Evolutionary conservation across 768 basidiomycete genomes (phyloP), one percentile per base, ranked within the genome.

Genomic region (Rubroboletus pulcherrimus): DNA sequence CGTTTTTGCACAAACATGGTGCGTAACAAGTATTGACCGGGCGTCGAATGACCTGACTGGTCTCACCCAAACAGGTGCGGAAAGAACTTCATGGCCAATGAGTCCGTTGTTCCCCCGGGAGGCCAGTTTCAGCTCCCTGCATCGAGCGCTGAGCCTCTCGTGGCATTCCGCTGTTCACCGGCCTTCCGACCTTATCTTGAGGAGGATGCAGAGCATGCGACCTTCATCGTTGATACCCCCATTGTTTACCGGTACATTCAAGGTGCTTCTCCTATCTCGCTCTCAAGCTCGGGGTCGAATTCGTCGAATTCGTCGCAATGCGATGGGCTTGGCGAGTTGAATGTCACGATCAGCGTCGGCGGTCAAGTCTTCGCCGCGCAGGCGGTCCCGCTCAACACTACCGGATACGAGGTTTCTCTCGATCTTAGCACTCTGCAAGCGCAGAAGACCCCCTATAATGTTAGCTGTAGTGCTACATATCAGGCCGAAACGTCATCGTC

Each of bases 131-230:
- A 70, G 7, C 51, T 72, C 1, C 76, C 77, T 1, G 59, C 63
- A 0, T 51, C 58, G 4, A 77, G 76, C 5, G 19, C 62, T 3
- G 57, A 59, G 7, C 75, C 80, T 9, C 70, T 80, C 14, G 66
- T 81, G 1, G 75, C 75, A 0, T 72, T 82, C 42, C 75, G 77
- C 42, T 82, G 80, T 56, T 69, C 75, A 1, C 80, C 79, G 2
- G 75, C 65, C 7, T 72, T 80, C 43, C 73, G 74, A 38, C 80
- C 80, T 2, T 82, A 79, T 66, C 72, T 81, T 2, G 68, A 73
- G 10, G 73, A 74, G 40, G 80, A 81, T 19, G 69, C 43, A 7
- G 41, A 53, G 19, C 11, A 29, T 8, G 62, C 52, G 5, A 19
- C 58, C 17, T 37, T 80, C 44, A 54, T 80, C 41, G 54, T 80